Conservation (phyloP, 352 stramenopile genomes). For the Achlya hypogyna region DNA sequence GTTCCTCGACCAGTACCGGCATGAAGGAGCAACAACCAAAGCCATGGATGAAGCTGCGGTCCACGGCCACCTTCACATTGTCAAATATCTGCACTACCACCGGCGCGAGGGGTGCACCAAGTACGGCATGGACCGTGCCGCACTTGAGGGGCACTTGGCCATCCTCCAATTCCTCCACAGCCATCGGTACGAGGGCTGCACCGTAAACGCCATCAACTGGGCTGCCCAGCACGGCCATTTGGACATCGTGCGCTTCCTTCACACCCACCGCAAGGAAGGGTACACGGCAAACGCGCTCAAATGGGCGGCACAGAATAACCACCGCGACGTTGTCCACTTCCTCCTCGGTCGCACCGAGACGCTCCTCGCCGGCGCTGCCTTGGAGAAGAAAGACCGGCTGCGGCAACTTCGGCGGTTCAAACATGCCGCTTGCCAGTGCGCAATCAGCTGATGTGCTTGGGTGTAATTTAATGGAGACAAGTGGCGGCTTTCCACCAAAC, state of each 20-base stretch:
- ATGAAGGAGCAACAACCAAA: conserved; percentile 20
- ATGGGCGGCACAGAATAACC: conserved; percentile 19
- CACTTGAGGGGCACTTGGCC: conserved; percentile 21
- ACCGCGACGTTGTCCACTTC: conserved; percentile 24
- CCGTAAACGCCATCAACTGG: conserved; percentile 23
- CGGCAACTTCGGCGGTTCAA: background rate
- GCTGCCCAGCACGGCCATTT: conserved; percentile 25
- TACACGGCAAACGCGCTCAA: conserved; percentile 22
- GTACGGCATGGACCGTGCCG: conserved; percentile 26
- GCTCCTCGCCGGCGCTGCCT: background rate
- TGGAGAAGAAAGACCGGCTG: no score
- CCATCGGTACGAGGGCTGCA: conserved; percentile 22
- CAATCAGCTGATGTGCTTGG: background rate
- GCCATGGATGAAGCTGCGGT: conserved; percentile 25
- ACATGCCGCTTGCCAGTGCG: background rate
- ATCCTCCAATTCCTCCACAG: conserved; percentile 24
- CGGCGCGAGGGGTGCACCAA: conserved; percentile 23
- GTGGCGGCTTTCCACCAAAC: background rate
- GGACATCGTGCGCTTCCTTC: conserved; percentile 22
- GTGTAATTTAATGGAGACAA: background rate
- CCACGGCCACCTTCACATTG: conserved; percentile 15
- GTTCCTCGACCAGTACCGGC: conserved; percentile 15
- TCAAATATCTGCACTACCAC: conserved; percentile 15
- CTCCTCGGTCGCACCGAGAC: conserved; percentile 3
- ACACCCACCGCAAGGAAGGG: conserved; percentile 21